These are phyloP conservation scores for Melanogaster broomeanus DNA, from an alignment of 768 basidiomycete genomes.

Conservation along the genomic window DNA sequence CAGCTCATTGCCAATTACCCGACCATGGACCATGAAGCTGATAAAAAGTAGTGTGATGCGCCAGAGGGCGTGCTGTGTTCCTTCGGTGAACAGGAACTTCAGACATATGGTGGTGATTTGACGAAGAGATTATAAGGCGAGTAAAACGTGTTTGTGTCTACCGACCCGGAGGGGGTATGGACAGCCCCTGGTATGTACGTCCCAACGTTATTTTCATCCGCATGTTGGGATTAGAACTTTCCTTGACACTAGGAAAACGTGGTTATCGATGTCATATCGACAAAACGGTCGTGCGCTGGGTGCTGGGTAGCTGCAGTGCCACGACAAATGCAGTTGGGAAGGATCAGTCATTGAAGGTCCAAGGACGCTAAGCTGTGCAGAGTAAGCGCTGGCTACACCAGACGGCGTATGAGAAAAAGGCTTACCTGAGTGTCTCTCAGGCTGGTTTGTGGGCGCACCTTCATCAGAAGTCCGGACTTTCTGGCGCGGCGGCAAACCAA, in stretches of 20 bases:
- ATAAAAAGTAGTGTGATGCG: constrained; percentile 15
- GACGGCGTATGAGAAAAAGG: neutral
- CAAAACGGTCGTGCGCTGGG: constrained; percentile 7
- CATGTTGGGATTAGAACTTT: constrained; percentile 10
- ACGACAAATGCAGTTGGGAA: constrained; percentile 9
- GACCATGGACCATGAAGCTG: constrained; percentile 24
- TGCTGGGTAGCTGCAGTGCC: constrained; percentile 23
- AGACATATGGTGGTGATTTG: constrained; percentile 9
- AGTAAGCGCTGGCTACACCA: neutral
- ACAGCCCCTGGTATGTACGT: constrained; percentile 24
- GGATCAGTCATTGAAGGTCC: constrained; percentile 4
- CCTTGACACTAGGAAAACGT: constrained; percentile 29
- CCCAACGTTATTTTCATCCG: constrained; percentile 19
- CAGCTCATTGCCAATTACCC: constrained; percentile 32
- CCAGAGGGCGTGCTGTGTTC: constrained; percentile 13
- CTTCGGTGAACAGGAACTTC: constrained; percentile 15
- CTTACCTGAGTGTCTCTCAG: neutral
- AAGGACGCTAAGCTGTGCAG: constrained; percentile 12
- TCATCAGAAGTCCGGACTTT: neutral
- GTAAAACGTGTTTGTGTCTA: constrained; percentile 21
- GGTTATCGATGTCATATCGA: constrained; percentile 14
- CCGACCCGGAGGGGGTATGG: constrained; percentile 13
- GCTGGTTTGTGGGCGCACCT: constrained; percentile 2
- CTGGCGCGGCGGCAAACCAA: neutral
- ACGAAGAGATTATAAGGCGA: constrained; percentile 25